These are phyloP conservation scores for Trichosporon coremiiforme DNA, from an alignment of 1,284 basidiomycete genomes.

Conservation along the genomic window DNA sequence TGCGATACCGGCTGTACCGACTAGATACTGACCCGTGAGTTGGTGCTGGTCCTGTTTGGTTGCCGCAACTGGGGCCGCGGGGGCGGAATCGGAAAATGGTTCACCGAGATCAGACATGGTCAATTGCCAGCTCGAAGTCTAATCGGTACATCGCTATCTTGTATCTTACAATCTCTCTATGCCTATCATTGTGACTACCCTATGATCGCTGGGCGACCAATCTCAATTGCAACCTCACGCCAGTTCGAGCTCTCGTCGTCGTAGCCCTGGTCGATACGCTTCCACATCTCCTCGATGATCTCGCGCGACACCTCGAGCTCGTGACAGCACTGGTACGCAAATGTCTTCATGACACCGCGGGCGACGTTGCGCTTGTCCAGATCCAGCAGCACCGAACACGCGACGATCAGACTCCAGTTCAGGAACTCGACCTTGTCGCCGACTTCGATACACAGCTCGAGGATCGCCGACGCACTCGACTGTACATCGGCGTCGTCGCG, in stretches of 20 bases:
- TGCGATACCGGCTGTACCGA: conserved; percentile 8
- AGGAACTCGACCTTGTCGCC: conserved; percentile 52
- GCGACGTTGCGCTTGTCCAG: conserved; percentile 35
- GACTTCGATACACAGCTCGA: conserved; percentile 42
- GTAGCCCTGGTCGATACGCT: conserved; percentile 43
- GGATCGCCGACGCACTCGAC: conserved; percentile 37
- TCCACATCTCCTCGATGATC: conserved; percentile 50
- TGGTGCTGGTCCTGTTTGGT: background rate
- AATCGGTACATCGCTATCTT: background rate
- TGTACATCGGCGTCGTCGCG: conserved; percentile 40
- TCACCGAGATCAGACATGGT: background rate
- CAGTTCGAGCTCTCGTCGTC: conserved; percentile 47
- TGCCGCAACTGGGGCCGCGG: no score
- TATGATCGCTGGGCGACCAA: conserved; percentile 43
- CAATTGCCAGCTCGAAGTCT: background rate
- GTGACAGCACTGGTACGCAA: conserved; percentile 48
- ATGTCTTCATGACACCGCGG: conserved; percentile 41
- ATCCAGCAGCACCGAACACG: conserved; percentile 37
- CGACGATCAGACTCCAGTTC: conserved; percentile 49
- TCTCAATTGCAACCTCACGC: conserved; percentile 46
- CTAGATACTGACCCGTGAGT: background rate
- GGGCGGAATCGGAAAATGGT: background rate
- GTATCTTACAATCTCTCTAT: conserved; percentile 1
- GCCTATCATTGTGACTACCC: conserved; percentile 24
- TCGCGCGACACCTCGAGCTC: conserved; percentile 41